Percentiles rank a stretch among this genome's conserved stretches.
These are phyloP conservation scores for Polyporus arcularius DNA, from an alignment of 768 basidiomycete genomes.

Conservation along the genomic window DNA sequence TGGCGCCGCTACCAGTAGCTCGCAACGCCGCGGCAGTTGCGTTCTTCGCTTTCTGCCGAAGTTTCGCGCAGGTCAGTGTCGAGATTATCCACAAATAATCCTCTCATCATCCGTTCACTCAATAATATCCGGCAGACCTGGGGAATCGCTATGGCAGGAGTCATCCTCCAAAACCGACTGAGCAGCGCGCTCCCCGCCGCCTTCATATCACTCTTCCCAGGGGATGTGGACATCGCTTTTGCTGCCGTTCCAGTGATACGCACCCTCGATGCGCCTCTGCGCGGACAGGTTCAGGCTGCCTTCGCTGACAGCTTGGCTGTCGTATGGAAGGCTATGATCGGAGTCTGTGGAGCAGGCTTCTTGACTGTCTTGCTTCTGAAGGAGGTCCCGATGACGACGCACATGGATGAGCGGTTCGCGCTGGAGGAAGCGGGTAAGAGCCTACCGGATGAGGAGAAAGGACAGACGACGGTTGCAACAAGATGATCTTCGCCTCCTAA, in stretches of 20 bases:
- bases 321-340: constrained; percentile 48
- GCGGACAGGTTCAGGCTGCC: constrained; percentile 39
- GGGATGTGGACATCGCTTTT: constrained; percentile 44
- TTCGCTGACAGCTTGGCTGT: constrained; percentile 41
- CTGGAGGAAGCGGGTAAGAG: background rate
- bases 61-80: constrained; percentile 23
- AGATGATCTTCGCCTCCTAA: too few relatives aligned
- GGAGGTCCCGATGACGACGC: constrained; percentile 23
- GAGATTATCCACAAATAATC: background rate
- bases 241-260: constrained; percentile 46
- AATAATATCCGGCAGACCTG: constrained; percentile 36
- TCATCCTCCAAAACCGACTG: constrained; percentile 55
- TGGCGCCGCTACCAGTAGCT: constrained; percentile 31
- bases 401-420: constrained; percentile 21
- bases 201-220: constrained; percentile 36
- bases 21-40: constrained; percentile 36
- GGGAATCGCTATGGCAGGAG: constrained; percentile 52
- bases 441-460: background rate
- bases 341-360: constrained; percentile 39
- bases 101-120: background rate
- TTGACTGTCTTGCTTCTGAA: constrained; percentile 36
- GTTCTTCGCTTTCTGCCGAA: constrained; percentile 30
- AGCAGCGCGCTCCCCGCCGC: constrained; percentile 39
- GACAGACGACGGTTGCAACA: background rate
- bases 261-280: constrained; percentile 35